Evolutionary conservation across 139 green algal species (phyloP), one percentile per base, ranked within the genome.

Genomic region (Pleodorina starrii): DNA sequence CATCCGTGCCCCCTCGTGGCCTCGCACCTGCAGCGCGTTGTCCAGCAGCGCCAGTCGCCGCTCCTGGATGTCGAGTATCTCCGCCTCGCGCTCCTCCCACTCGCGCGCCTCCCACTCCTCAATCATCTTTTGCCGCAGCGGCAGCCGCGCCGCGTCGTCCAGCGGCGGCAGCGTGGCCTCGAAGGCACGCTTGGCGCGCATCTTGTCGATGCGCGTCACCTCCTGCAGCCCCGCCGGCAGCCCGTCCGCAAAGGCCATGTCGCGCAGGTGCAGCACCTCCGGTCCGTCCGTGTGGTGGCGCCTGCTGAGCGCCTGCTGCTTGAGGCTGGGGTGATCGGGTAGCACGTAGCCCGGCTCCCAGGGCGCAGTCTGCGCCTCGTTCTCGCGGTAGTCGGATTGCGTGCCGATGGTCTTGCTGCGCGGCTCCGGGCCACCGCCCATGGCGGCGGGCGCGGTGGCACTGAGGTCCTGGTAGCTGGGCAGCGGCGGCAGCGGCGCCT

Each of bases 31-130:
- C 74, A 82, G 74, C 74, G 89, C n/a, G 93, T 94, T 77, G 23
- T 94, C 87, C 44, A 96, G 85, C 40, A 96, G 69, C 29, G 35
- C 91, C 77, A 97, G 90, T 42, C 94, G 75, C 86, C 96, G 91
- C 38, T 97, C 94, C 92, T 98, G 96, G 66, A 96, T 78, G 0
- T 79, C 80, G 51, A 91, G 79, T 42, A 98, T 96, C 89, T 96
- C 95, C 11, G 90, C 51, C 86, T 97, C 95, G 5, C 96, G 92
- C 85, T 97, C 95, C 51, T 71, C 85, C 95, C 94, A 97, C 90
- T 98, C 96, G 76, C 90, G 86, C 1, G 66, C 68, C 94, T 98
- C 96, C 95, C 95, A 97, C 79, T 92, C 93, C 85, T 98, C 95
- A 57, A 98, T 94, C 92, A 97, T 96, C 25, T 91, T 89, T 89